Base-by-base conservation (phyloP, 2,329 filamentous ascomycete species). In the Fusarium sp. region DNA sequence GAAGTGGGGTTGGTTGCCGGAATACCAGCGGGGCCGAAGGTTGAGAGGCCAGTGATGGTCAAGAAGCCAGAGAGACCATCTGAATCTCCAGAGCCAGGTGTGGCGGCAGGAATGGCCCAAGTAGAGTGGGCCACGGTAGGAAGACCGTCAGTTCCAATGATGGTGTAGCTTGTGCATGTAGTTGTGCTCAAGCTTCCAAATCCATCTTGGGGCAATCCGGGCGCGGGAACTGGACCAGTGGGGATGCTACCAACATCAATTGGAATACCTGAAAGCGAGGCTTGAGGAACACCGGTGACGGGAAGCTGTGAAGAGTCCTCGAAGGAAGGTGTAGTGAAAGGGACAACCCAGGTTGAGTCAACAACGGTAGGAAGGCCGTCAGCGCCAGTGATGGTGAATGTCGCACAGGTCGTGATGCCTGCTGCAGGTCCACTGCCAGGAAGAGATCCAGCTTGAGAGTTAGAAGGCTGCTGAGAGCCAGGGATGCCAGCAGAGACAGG, bases 351-450 rank as follows among this genome's bases (percentile, higher is more conserved):
- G 18, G 75, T 78, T 11, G 79, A 80, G 38, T 80, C 76, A 21
- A 80, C 61, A 13, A 79, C 70, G 12, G 79, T 80, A 13, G 77
- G 74, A 37, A 73, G 62, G 8, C 78, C 78, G 62, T 80, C 71
- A n/a, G 74, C 37, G 5, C 79, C 79, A 38, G 74, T 68, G 42
- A 79, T 64, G 16, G 77, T 80, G 43, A 77, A 64, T 21, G 69
- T 75, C 12, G 72, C 68, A 23, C 69, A 74, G 2, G 68, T 75
- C 21, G 74, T 74, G 38, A 73, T 42, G 21, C 57, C 68, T 31
- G 42, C 39, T n/a, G 18, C 53, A 52, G 66, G 21, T 37, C 21
- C 53, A 24, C 29, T 52, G 3, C 57, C 62, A 26, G 71, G 53
- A 35, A 57, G 38, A 39, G 62, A 39, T 38, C 20, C 47, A 26